Percentiles rank a stretch among this genome's conserved stretches.
Evolutionary conservation across 345 rosid species (phyloP).

Genomic region (Trapa bicornis): DNA sequence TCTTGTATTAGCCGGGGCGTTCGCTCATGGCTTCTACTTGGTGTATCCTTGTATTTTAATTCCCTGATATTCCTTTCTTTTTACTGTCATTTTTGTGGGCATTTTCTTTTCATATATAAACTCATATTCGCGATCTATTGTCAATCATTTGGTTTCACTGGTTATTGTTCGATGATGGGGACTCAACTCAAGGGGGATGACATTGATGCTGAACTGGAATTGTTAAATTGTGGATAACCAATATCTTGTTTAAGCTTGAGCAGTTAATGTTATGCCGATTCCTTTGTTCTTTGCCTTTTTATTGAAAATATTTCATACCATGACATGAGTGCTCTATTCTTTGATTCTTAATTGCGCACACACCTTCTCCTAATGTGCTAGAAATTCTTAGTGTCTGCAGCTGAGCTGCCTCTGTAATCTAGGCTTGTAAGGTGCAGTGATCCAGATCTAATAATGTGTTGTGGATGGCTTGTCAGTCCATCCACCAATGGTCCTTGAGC

Average conservation of each 20-base stretch:
- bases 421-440: neutral
- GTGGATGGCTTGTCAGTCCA: too few species aligned
- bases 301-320: too few species aligned
- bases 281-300: too few species aligned
- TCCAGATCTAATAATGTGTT: neutral
- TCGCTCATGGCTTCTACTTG: constrained; percentile 79
- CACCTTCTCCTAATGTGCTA: neutral
- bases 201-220: neutral
- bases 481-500: too few species aligned
- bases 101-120: too few species aligned
- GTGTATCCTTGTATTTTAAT: constrained; percentile 64
- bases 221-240: neutral
- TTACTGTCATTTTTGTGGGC: neutral
- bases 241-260: neutral
- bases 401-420: neutral
- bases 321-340: neutral
- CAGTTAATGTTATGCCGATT: too few species aligned
- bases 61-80: neutral
- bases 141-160: neutral
- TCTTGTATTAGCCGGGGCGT: constrained; percentile 68
- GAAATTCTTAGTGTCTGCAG: neutral
- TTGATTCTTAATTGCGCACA: neutral
- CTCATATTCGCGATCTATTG: neutral
- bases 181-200: neutral
- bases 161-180: neutral